Base-by-base conservation (phyloP, 805 yeast genomes). In the Zygosaccharomyces siamensis region DNA sequence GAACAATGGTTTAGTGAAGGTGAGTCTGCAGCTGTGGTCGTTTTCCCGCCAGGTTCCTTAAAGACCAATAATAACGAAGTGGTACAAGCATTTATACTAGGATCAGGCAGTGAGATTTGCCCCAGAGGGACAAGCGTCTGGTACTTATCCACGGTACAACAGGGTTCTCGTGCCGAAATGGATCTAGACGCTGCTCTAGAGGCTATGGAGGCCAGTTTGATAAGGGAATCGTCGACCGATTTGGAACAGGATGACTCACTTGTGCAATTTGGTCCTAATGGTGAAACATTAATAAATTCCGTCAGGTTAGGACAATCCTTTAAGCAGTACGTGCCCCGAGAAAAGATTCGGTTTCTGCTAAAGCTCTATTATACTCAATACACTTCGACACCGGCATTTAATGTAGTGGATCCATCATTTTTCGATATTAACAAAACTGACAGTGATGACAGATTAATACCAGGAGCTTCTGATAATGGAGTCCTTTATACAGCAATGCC, bases 1-100 rank as follows among this genome's bases (percentile, higher is more conserved):
- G 78, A 76, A 45, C 95, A 89, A 71, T 92, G 98, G 98, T 86
- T 90, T 72, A 77, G 81, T 11, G 89, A 86, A 43, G 82, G 81
- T 43, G 98, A 92, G 71, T 76, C 81, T 39, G 84, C 92, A 0
- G 86, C 97, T 0, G 75, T 90, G 30, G 95, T 92, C 27, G 95
- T 89, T 1, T 92, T 93, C 74, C 98, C 99, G 16, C 90, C 96
- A 14, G 78, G 79, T 14, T 81, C 95, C 1, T 74, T 92, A 48
- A 77, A 83, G 18, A 67, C 75, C 2, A 73, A 81, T 12, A 92
- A 93, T 65, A 72, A 71, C 49, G 76, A 72, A 55, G 87, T 93
- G 7, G 93, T 92, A 33, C 97, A 90, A 68, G 92, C 84, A 4
- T 71, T 92, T 36, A 88, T 93, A 30, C 81, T 88, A 74, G 95